phyloP scores from a whole-genome alignment of 805 yeast species.

The Isabelozyma heimii region DNA sequence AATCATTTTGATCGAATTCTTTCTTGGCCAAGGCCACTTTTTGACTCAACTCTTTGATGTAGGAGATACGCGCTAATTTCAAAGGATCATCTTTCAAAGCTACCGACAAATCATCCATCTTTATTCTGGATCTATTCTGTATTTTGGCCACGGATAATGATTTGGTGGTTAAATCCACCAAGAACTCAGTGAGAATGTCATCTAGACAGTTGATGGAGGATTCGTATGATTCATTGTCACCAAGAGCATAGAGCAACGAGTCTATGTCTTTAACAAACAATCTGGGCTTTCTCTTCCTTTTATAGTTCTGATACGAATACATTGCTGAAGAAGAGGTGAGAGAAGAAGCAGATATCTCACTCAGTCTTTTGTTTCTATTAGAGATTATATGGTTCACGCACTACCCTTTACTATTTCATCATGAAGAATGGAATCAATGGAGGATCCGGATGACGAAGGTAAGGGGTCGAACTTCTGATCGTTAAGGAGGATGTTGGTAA shows the following conservation, averaged over 20 bases:
- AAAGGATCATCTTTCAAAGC: constrained; percentile 40
- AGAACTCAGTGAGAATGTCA: constrained; percentile 35
- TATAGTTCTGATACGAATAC: background rate
- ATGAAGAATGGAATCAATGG: background rate
- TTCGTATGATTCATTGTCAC: constrained; percentile 39
- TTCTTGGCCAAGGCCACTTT: constrained; percentile 39
- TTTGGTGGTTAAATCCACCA: constrained; percentile 33
- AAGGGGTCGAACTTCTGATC: background rate
- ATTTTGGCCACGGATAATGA: constrained; percentile 30
- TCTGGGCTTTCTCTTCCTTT: constrained; percentile 30
- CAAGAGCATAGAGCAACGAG: constrained; percentile 37
- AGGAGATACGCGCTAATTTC: constrained; percentile 39
- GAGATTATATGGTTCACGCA: background rate
- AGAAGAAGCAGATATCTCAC: no score
- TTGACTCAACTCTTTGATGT: constrained; percentile 36
- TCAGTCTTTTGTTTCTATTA: no score
- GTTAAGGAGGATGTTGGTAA: background rate
- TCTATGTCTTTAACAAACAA: constrained; percentile 42
- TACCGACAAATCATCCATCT: constrained; percentile 42
- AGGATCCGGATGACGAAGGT: background rate
- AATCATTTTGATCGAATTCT: constrained; percentile 35
- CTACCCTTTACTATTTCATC: background rate
- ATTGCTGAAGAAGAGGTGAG: no score
- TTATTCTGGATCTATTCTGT: constrained; percentile 38
- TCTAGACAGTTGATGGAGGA: constrained; percentile 37